Evolutionary conservation across 2,329 filamentous ascomycete species (phyloP).

Genomic region (Exophiala viscosa): DNA sequence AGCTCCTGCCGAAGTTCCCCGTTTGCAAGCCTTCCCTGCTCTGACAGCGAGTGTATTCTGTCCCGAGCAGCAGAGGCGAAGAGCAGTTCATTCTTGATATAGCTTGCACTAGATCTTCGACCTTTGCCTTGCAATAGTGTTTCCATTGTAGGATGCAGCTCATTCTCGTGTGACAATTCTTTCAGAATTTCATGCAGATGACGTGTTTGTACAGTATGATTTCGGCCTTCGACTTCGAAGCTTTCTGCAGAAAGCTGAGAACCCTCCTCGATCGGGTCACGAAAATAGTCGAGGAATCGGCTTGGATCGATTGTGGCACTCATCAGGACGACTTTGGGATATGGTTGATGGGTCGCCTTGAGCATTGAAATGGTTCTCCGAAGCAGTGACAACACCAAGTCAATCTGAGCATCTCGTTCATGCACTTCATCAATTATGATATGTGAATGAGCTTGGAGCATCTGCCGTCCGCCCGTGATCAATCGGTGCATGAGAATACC

Average conservation of each 20-base stretch:
- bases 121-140: conserved; percentile 7
- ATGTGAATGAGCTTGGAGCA: conserved; percentile 67
- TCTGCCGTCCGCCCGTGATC: conserved; percentile 86
- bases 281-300: conserved; percentile 80
- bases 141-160: conserved; percentile 6
- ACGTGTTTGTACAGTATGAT: conserved; percentile 80
- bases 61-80: neutral
- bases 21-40: no score
- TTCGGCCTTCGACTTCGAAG: conserved; percentile 88
- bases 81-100: conserved; percentile 13
- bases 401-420: conserved; percentile 91
- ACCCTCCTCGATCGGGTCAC: conserved; percentile 36
- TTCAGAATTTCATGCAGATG: conserved; percentile 77
- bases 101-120: conserved; percentile 9
- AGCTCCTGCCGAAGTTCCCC: neutral
- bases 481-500: conserved; percentile 96
- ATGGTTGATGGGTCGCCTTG: conserved; percentile 43
- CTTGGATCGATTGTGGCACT: conserved; percentile 93
- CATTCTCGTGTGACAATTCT: conserved; percentile 7
- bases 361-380: conserved; percentile 73
- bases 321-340: conserved; percentile 93
- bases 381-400: conserved; percentile 88
- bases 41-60: no score
- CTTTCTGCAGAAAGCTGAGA: conserved; percentile 46
- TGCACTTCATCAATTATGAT: conserved; percentile 89